Evolutionary conservation across 192 early-diverging fungal genomes (phyloP), one percentile per base, ranked within the genome.

Genomic region (Powellomyces hirtus): DNA sequence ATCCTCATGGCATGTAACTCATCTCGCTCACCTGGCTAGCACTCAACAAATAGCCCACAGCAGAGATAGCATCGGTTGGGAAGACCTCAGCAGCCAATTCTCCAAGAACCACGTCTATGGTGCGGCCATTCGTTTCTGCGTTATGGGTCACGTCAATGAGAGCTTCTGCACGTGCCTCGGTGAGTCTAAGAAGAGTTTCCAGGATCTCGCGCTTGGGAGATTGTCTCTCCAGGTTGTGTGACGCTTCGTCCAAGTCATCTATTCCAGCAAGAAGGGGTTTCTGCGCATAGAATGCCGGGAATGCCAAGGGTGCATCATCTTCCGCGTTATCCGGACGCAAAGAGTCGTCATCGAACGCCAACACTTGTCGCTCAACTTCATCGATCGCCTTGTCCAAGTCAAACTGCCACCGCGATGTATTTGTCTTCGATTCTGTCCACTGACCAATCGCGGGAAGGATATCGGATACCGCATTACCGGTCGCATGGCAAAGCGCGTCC

Each of bases 11-110:
- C n/a, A n/a, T n/a, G n/a, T n/a, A n/a, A n/a, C n/a, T n/a, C n/a
- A n/a, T n/a, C n/a, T n/a, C 18, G 31, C 74, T 68, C 35, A 73
- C 76, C 45, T 67, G 38, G 1, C 51, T 18, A 26, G 72, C 36
- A 31, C 66, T 59, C 44, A 78, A 36, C 40, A 78, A 34, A 67
- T 67, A 66, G 1, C 56, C 56, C 22, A 78, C 10, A 6, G 71
- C 71, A 4, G 40, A 57, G 22, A 60, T 64, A 20, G 60, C 57
- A 20, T 78, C 68, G 11, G 49, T 13, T 20, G 35, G 33, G 62
- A 42, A 73, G 38, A 50, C 11, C 37, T 74, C 68, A 22, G 33
- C 44, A 52, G 72, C 76, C 11, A 74, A 37, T 6, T 50, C 27
- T 13, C 68, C n/a, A 0, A 73, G 30, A 24, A 49, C 46, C n/a